Base-by-base conservation (phyloP, 306 rosid genomes). In the Lagenaria siceraria region DNA sequence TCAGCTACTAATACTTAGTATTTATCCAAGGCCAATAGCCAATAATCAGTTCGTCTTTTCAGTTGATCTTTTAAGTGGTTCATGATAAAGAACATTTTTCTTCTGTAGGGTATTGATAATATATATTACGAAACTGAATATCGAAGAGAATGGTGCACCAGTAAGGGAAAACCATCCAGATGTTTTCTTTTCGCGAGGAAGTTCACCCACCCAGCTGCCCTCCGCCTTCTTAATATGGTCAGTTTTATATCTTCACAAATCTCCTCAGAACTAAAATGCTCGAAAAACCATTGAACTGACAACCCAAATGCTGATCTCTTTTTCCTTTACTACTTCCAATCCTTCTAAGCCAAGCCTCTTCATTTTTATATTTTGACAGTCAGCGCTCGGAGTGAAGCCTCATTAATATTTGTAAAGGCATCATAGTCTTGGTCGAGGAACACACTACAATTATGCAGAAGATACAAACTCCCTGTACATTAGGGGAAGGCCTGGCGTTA, bases 161-260 rank as follows among this genome's bases (percentile, higher is more conserved):
- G 96, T 83, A 88, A 87, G 87, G 97, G 91, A 14, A 92, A 89
- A 77, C 92, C 98, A n/a, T 88, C 98, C 29, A 80, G 84, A 5
- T 96, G 99, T 82, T 96, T 96, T 81, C 98, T 96, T 84, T 96
- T 96, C 27, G 98, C 98, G 0, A 82, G 98, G 80, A 96, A 96
- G 78, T 96, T 96, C 83, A 96, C 97, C 25, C 85, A 98, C 19
- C 93, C 99, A 15, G 98, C 99, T 38, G 99, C 97, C 73, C 80
- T 90, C 59, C 84, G 98, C 86, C 97, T 96, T 86, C 89, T 92
- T 70, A 92, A 92, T 79, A 81, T 85, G 83, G 99, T 96, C 80
- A 80, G 86, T 82, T 69, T 84, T 35, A 3, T 5, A 5, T 68
- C 77, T 51, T 14, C 21, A 8, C 25, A 25, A 48, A 48, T 48